Conservation (phyloP, 306 rosid genomes). For the Sechiopsis laciniata region DNA sequence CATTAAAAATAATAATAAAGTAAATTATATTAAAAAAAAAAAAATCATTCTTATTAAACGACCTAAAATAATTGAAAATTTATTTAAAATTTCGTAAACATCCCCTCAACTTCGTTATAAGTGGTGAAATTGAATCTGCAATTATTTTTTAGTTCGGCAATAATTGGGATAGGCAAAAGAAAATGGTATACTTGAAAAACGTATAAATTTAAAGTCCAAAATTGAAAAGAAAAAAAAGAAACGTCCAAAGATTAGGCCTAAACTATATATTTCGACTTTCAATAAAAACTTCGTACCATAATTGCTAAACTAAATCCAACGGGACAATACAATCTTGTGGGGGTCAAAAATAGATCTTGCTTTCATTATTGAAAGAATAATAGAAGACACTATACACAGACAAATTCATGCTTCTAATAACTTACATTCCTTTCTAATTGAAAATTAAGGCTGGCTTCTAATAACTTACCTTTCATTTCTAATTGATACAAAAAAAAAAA, state of each 20-base stretch:
- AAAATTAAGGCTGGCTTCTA: constrained; percentile 6
- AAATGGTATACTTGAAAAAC: too few species aligned
- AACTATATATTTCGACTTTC: not conserved
- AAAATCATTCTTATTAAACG: too few species aligned
- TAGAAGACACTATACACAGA: constrained; percentile 10
- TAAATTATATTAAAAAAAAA: too few species aligned
- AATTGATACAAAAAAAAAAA: not conserved
- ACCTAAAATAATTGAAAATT: too few species aligned
- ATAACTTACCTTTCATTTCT: not conserved
- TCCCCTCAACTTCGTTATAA: too few species aligned
- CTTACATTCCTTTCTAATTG: constrained; percentile 9
- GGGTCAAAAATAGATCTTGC: not conserved
- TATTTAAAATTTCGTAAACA: too few species aligned
- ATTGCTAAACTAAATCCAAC: not conserved
- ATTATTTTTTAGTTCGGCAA: too few species aligned
- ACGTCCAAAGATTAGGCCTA: not conserved
- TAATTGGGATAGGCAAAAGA: too few species aligned
- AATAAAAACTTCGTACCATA: not conserved
- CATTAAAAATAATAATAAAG: too few species aligned
- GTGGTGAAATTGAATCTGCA: too few species aligned
- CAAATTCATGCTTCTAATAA: constrained; percentile 3
- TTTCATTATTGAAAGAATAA: constrained; percentile 11
- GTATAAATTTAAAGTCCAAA: too few species aligned
- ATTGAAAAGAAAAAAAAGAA: too few species aligned
- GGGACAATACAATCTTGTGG: not conserved